Base-by-base conservation (phyloP, 2,329 filamentous ascomycete species). In the Daldinia sp. region DNA sequence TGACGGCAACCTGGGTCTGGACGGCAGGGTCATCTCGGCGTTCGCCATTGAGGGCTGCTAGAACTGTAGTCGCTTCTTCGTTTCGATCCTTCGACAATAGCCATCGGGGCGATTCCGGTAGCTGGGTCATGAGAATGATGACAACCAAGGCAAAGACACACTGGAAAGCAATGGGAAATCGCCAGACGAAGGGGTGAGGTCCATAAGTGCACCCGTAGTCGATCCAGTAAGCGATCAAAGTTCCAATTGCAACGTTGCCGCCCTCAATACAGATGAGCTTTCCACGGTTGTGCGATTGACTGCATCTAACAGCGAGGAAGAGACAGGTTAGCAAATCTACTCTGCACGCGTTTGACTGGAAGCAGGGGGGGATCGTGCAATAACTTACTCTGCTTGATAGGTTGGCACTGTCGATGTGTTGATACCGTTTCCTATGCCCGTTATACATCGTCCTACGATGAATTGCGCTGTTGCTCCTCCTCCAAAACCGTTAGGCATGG, bases 221-320 rank as follows among this genome's bases (percentile, higher is more conserved):
- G 45, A 79, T 74, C 78, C 78, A 80, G 66, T 79, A 78, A 4
- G 77, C 77, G 34, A 80, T 78, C 69, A 80, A 71, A 10, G 77
- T 79, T 43, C 78, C 78, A 37, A 79, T 78, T 25, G 78, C 78
- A 29, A 80, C 78, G 57, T 77, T 76, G 3, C 77, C 78, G 23
- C 78, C 78, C 57, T 79, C 85, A 48, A 87, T 85, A 73, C 85
- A 87, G 68, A 88, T 87, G 55, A 88, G 75, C 30, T 87, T 80
- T 66, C 86, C 86, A 66, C 86, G 82, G 73, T 87, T 87, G 68
- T 81, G 82, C 0, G 85, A 82, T 15, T 73, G 70, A 62, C 71
- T 72, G 54, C 75, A 82, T 74, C 71, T 73, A 43, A 43, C 23
- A 43, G 11, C 19, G 8, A 23, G 11, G 41, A 60, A 59, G 57